Percentiles rank a stretch among this genome's conserved stretches.
These are phyloP conservation scores for Verruconis gallopava DNA, from an alignment of 2,329 filamentous ascomycete species.

Conservation along the genomic window DNA sequence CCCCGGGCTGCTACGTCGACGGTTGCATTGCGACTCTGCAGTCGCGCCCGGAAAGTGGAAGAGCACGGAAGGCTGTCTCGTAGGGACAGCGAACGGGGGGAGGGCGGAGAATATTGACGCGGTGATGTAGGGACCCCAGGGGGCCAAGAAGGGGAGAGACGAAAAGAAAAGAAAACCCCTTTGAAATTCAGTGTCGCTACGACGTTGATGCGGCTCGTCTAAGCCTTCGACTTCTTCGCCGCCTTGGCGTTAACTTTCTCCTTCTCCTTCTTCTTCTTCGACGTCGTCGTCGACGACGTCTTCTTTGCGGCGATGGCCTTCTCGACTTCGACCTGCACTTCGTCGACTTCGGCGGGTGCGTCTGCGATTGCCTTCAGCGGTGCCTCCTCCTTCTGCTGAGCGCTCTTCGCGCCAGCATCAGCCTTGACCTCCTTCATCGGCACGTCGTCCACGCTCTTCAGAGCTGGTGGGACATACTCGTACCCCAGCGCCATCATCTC, in stretches of 20 bases:
- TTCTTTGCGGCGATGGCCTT: conserved; percentile 12
- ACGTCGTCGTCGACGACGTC: conserved; percentile 14
- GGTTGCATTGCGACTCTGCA: too few relatives aligned
- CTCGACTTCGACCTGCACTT: not conserved
- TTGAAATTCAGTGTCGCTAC: too few relatives aligned
- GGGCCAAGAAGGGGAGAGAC: too few relatives aligned
- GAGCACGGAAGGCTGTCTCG: too few relatives aligned
- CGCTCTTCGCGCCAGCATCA: conserved; percentile 17
- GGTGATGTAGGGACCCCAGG: too few relatives aligned
- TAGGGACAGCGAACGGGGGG: too few relatives aligned
- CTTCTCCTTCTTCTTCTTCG: conserved; percentile 10
- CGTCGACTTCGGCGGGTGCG: conserved; percentile 6
- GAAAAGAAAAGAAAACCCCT: too few relatives aligned
- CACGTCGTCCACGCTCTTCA: conserved; percentile 51
- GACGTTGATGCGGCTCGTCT: too few relatives aligned
- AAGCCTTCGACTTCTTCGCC: conserved; percentile 10
- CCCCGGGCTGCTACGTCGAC: too few relatives aligned
- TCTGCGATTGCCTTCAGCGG: conserved; percentile 4
- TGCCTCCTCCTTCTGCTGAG: conserved; percentile 10
- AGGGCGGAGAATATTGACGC: too few relatives aligned
- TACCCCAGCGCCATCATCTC: conserved; percentile 74
- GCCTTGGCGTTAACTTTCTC: conserved; percentile 11
- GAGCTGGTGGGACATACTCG: conserved; percentile 59
- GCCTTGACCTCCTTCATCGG: conserved; percentile 27
- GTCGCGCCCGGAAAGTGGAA: too few relatives aligned